Base-by-base conservation (phyloP, 2,329 filamentous ascomycete species). In the Botrytis medusae region DNA sequence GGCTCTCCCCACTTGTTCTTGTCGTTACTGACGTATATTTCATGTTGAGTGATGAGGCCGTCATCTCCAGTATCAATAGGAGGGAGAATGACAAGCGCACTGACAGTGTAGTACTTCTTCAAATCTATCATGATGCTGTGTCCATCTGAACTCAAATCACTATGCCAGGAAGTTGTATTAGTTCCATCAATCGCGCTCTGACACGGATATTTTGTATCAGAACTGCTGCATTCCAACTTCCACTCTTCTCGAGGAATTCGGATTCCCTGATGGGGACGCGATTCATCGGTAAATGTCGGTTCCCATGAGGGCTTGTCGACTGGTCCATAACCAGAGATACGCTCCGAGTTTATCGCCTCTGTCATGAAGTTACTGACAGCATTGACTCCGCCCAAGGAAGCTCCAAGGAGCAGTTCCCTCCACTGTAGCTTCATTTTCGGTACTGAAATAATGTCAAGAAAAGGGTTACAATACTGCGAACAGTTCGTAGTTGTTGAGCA, bases 91-190 rank as follows among this genome's bases (percentile, higher is more conserved):
- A 68, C 64, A 14, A 68, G 64, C 9, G 25, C 64, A 40, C 46
- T 68, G 64, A 68, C 25, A 40, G 64, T 18, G n/a, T 68, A 54
- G 25, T n/a, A 9, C 51, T 68, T 68, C 0, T 54, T 29, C n/a
- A 68, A 12, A 9, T 68, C 64, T 40, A 68, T 34, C 54, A 54
- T 68, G 34, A 68, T 54, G 25, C 46, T 68, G 34, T 68, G 64
- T 29, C 64, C 46, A 1, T 54, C 2, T 16, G 64, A 68, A 16
- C 25, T 20, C 48, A 37, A 29, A 22, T 22, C 14, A 54, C 64
- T 68, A 22, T 9, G 64, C 64, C 64, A 68, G 51, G 46, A 68
- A 40, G 64, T 54, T 68, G 34, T 40, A 5, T 54, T 68, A 22
- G 32, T 68, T 40, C 64, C 64, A 29, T 68, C 64, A 40, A 68